Percentiles rank a stretch among this genome's conserved stretches.
Conservation (phyloP, 2,329 filamentous ascomycete species). For the Xylaria sp. region DNA sequence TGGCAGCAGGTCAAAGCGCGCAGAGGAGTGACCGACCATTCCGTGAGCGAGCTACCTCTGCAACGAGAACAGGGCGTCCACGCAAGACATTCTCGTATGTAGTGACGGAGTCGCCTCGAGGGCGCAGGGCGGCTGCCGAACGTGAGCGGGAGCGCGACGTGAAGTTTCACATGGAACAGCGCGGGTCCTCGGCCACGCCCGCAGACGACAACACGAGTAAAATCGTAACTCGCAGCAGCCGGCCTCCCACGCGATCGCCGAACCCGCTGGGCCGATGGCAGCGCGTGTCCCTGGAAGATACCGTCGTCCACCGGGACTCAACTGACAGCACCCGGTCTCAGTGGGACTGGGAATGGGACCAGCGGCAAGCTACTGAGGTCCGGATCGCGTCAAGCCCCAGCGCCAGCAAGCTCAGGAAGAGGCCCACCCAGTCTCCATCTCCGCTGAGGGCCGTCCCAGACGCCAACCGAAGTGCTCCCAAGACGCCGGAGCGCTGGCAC, state of each 20-base stretch:
- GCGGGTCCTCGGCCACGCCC: constrained; percentile 14
- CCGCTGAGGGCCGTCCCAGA: constrained; percentile 56
- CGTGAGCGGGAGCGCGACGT: constrained; percentile 15
- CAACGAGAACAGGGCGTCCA: constrained; percentile 4
- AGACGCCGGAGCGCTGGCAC: constrained; percentile 56
- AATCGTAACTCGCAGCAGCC: neutral
- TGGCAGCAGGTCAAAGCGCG: neutral
- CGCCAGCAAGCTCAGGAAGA: neutral
- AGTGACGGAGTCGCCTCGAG: constrained; percentile 24
- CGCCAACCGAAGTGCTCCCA: constrained; percentile 57
- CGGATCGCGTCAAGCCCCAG: constrained; percentile 3
- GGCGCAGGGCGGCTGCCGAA: constrained; percentile 6
- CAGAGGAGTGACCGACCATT: neutral
- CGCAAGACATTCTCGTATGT: constrained; percentile 36
- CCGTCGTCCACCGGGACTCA: constrained; percentile 30
- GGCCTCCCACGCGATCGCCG: neutral
- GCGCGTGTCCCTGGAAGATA: constrained; percentile 33
- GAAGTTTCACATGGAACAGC: constrained; percentile 2
- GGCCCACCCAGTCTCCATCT: neutral
- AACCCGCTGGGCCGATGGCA: constrained; percentile 30
- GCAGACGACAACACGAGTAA: constrained; percentile 1
- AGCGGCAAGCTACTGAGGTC: neutral
- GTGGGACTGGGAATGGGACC: constrained; percentile 13
- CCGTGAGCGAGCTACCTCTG: constrained; percentile 1
- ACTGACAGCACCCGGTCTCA: constrained; percentile 7